Base-by-base conservation (phyloP, 352 stramenopile genomes). In the Phytophthora sp. region DNA sequence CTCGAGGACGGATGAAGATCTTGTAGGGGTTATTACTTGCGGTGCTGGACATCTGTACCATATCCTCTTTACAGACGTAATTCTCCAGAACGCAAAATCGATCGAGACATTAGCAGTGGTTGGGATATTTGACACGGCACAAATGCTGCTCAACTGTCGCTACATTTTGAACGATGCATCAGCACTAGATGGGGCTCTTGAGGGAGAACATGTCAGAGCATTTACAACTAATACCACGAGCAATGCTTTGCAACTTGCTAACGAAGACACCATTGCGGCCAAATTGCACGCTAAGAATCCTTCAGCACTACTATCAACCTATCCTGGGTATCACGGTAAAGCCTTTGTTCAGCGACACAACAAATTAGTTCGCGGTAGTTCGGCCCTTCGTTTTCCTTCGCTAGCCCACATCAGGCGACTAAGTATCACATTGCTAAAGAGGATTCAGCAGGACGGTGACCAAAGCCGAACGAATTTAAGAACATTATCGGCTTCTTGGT, bases 71-170 rank as follows among this genome's bases (percentile, higher is more conserved):
- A 64, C 57, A 0, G 54, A 42, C 12, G 57, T 54, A 26, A 74
- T 52, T 24, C 52, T 82, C 1, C 69, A 82, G 46, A 74, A 61
- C 26, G 38, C 69, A 28, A 73, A 75, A 31, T 74, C 72, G 9
- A 10, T 56, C 4, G 34, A 55, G 4, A 72, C 58, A 1, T 28
- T 82, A 13, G 21, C 43, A 1, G 24, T 72, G 13, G 17, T 79
- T 10, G 20, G 74, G 3, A 20, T 44, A 0, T 65, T 69, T 26
- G 54, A 67, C 20, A 39, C 56, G 0, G 23, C 31, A 2, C 54
- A 72, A 27, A 50, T 54, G 37, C 13, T 62, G 4, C 5, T 51
- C 1, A 44, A 54, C 7, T 67, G 51, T n/a, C 42, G 38, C 12
- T 39, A 50, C 15, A 43, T 61, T 15, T 3, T 66, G 13, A 30